Base-by-base conservation (phyloP, 139 green algal genomes). In the Tetraselmis striata region DNA sequence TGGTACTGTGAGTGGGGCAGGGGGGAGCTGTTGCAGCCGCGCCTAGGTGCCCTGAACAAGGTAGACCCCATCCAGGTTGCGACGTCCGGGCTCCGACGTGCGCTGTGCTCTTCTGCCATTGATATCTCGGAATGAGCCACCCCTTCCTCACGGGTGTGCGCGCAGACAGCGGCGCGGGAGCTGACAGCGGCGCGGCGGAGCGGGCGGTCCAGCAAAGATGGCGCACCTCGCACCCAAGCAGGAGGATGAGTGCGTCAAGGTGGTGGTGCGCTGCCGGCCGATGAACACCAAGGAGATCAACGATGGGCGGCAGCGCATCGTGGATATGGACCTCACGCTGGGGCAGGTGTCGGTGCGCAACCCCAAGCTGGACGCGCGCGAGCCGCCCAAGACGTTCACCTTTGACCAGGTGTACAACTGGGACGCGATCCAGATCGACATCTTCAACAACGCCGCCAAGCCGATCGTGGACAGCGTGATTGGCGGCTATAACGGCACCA, bases 341-440 rank as follows among this genome's bases (percentile, higher is more conserved):
- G 89, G 89, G 0, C 79, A 90, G 75, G 86, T 96, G 1, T 80
- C 81, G 1, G 83, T 95, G 22, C 79, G 83, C 26, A 93, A 92
- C 77, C 86, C 88, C n/a, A 91, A 91, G 58, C 79, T 67, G 79
- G 87, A 92, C 75, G 32, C 32, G 45, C 45, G 45, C 45, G 88
- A 93, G 80, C 82, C 91, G 0, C 87, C 90, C 28, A 94, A 93
- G 81, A 79, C 78, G 0, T 94, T 93, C 82, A 94, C 91, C 0
- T 94, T 92, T 84, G 91, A 94, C 67, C 83, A 94, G 87, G 92
- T 95, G 23, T 95, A 94, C 82, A 88, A 93, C 77, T 89, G 81
- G 87, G 87, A 89, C 81, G 87, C 81, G 30, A 77, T 79, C n/a
- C 92, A 95, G 79, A 29, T 84, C 1, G 88, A 91, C 27, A 84